Percentiles rank a stretch among this genome's conserved stretches.
These are phyloP conservation scores for Paracorniculantispora psalliotae DNA, from an alignment of 2,329 filamentous ascomycete species.

Conservation along the genomic window DNA sequence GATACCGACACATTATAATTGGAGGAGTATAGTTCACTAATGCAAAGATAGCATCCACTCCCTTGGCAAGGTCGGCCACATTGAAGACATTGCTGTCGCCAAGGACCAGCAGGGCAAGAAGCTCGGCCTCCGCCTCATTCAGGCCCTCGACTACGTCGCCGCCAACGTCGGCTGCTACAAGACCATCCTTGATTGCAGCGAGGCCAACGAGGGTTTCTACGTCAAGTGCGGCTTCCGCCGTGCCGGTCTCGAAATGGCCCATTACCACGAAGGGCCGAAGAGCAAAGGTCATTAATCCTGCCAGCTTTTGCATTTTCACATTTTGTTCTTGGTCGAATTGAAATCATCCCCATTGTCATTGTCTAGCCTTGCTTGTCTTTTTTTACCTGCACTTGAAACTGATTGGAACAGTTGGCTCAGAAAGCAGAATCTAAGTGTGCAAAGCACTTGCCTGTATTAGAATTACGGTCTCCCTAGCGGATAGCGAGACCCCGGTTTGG, in stretches of 20 bases:
- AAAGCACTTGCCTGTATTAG: neutral
- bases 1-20: slow-evolving; percentile 1
- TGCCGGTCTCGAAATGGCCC: slow-evolving; percentile 92
- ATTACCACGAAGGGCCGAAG: slow-evolving; percentile 70
- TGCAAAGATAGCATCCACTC: slow-evolving; percentile 60
- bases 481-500: neutral
- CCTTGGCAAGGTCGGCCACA: slow-evolving; percentile 82
- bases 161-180: slow-evolving; percentile 92
- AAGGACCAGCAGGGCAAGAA: slow-evolving; percentile 98
- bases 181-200: slow-evolving; percentile 93
- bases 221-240: slow-evolving; percentile 94
- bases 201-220: slow-evolving; percentile 96
- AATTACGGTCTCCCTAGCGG: neutral
- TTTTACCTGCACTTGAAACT: neutral
- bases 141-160: slow-evolving; percentile 85
- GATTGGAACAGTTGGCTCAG: slow-evolving; percentile 4
- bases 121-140: slow-evolving; percentile 84
- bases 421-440: slow-evolving; percentile 6
- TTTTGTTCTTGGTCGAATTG: neutral
- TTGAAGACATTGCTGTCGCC: slow-evolving; percentile 94
- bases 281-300: slow-evolving; percentile 30
- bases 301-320: neutral
- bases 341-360: neutral
- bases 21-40: neutral
- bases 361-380: neutral